Base-by-base conservation (phyloP, 495 filamentous ascomycete genomes). In the Podospora tetraspora region DNA sequence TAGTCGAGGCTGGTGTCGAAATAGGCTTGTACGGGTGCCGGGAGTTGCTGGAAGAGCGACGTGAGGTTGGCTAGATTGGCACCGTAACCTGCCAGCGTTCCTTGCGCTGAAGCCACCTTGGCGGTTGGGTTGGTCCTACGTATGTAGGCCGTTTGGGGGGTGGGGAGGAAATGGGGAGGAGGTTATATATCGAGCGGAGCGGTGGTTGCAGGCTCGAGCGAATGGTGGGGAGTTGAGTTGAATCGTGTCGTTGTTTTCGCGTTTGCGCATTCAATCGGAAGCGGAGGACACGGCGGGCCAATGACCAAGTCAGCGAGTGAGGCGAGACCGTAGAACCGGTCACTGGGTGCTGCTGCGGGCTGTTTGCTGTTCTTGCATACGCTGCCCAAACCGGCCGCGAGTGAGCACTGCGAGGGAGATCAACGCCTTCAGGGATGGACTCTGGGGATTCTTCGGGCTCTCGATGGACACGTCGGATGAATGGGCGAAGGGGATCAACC, bases 61-160 rank as follows among this genome's bases (percentile, higher is more conserved):
- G 79, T 78, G 76, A 77, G 77, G 79, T 76, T 78, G 78, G 75
- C 72, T 63, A 82, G 68, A 68, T 75, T 77, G 68, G 80, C 84
- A 84, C 83, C 83, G 71, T 78, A 78, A 66, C 82, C 82, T 80
- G 83, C 83, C 82, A 78, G 75, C 72, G 74, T 59, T 74, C 70
- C 75, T 72, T 78, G 73, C 74, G 73, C 77, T 74, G 83, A 84
- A 86, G 83, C 84, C 85, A 87, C 83, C 72, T 86, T 87, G 82
- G 72, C 77, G 76, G 70, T 65, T 74, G 70, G 74, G 73, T 72
- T 72, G 78, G 79, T 78, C 78, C 76, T 77, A 77, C 73, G 70
- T 78, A 71, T 75, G 74, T 71, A 76, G 76, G 79, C 74, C 74
- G 74, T 75, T 67, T 69, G 73, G 76, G 73, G 76, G 71, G 63